A percentile compares a stretch with the other conserved stretches of the same genome.
Conservation (phyloP, 179 eudicot genomes). For the Drosera spatulata region DNA sequence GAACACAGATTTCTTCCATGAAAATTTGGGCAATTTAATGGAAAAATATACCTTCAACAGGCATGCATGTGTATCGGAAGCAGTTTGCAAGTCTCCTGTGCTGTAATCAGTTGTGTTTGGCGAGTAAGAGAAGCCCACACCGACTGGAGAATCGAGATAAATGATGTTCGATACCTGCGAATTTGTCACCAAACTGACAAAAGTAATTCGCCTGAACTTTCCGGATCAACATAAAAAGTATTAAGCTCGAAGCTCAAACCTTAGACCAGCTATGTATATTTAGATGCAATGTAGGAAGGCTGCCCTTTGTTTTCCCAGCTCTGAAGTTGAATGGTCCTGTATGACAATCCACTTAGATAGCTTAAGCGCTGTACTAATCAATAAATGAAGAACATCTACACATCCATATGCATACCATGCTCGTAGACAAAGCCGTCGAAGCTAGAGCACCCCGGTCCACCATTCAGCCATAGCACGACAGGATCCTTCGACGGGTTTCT, state of each 20-base stretch:
- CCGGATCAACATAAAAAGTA: too few relatives aligned
- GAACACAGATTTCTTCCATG: too few relatives aligned
- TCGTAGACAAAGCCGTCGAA: constrained; percentile 95
- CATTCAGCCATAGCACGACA: constrained; percentile 92
- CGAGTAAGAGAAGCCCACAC: constrained; percentile 87
- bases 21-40: too few relatives aligned
- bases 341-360: background rate
- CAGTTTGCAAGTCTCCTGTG: constrained; percentile 76
- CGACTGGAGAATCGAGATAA: constrained; percentile 89
- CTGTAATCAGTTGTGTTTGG: constrained; percentile 42
- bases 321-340: constrained; percentile 93
- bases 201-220: too few relatives aligned
- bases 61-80: constrained; percentile 65
- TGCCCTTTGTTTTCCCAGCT: constrained; percentile 32
- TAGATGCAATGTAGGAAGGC: constrained; percentile 67
- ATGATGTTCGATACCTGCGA: constrained; percentile 75
- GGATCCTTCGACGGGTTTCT: constrained; percentile 66
- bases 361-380: too few relatives aligned
- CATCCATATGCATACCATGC: constrained; percentile 44
- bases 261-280: constrained; percentile 95
- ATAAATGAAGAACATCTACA: too few relatives aligned
- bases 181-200: background rate
- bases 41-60: constrained; percentile 59
- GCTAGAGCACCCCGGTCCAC: constrained; percentile 99
- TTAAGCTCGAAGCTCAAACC: constrained; percentile 24